These are phyloP conservation scores for Agastache rugosa DNA, from an alignment of 257 asterid genomes.

Conservation along the genomic window DNA sequence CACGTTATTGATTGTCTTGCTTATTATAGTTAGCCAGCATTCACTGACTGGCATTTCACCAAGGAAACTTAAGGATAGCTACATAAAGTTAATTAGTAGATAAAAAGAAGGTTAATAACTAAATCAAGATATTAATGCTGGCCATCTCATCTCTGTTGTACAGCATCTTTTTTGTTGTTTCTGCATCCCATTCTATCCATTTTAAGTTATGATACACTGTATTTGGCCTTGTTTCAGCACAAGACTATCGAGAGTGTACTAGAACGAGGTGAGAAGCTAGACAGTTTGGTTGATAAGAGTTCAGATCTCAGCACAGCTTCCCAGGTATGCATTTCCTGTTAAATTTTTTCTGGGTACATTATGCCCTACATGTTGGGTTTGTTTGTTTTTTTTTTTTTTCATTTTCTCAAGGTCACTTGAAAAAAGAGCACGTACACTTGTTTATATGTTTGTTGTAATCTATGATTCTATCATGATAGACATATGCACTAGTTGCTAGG, in stretches of 20 bases:
- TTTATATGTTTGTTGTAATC: no score
- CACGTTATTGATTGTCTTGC: neutral
- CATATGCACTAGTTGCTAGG: no score
- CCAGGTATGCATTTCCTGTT: conserved; percentile 55
- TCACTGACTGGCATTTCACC: neutral
- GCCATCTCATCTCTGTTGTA: no score
- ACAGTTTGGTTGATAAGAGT: conserved; percentile 94
- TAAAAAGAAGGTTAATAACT: neutral
- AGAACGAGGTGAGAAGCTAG: conserved; percentile 87
- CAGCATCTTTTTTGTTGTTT: no score
- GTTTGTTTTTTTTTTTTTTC: no score
- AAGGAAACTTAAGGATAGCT: neutral
- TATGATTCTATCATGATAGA: no score
- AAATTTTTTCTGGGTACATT: neutral
- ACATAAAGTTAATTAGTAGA: neutral
- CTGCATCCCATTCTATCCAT: conserved; percentile 5
- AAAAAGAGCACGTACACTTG: no score
- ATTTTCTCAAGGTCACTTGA: neutral
- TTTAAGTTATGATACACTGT: conserved; percentile 11
- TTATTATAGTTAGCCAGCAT: neutral
- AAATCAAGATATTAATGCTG: neutral
- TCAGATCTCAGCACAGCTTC: conserved; percentile 95
- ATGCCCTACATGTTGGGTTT: neutral
- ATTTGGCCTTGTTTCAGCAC: conserved; percentile 45
- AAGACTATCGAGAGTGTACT: conserved; percentile 89